Evolutionary conservation across 228 moss, liverwort and hornwort species (phyloP), one percentile per base, ranked within the genome.

Genomic region (Sphagnum magellanicum): DNA sequence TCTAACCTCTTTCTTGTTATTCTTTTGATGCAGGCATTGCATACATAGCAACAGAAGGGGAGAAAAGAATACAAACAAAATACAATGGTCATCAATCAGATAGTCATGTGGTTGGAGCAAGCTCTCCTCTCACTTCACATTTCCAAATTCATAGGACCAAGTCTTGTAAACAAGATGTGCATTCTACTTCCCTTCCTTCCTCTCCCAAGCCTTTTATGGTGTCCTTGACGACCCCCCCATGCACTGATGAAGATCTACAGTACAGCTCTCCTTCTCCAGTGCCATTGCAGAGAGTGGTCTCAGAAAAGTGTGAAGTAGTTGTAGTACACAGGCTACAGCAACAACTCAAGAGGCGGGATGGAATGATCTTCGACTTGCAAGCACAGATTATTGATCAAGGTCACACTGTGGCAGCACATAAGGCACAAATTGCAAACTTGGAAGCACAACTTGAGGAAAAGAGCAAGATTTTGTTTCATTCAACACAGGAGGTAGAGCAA

Each of bases 321-420:
- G 32, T 32, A 32, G 32, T 32, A 32, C 91, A 82, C 79, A 89
- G 86, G 70, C 65, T 96, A 68, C 84, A 91, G 70, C 93, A 91
- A 67, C 96, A 96, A 72, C 76, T 92, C 67, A 96, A 88, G 77
- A 91, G 91, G 65, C 89, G 96, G 55, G 93, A 96, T 76, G 88
- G 93, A 74, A 92, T 91, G 87, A 92, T 93, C 68, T 79, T 93
- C 61, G 83, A 87, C 48, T 88, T 96, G 92, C 85, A 91, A 76
- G 79, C 83, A 71, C 91, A 91, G 71, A 32, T 32, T 32, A 32
- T 32, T 32, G 32, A 32, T 32, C 86, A 89, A 70, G 87, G 91
- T 57, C 82, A 79, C 59, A 75, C 71, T 55, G 86, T 89, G 52
- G 71, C 77, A 71, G 55, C 75, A 50, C 87, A 85, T 60, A 74